A percentile compares a stretch with the other conserved stretches of the same genome.
phyloP scores from a whole-genome alignment of 306 rosid species.

The Phaseolus lunatus region DNA sequence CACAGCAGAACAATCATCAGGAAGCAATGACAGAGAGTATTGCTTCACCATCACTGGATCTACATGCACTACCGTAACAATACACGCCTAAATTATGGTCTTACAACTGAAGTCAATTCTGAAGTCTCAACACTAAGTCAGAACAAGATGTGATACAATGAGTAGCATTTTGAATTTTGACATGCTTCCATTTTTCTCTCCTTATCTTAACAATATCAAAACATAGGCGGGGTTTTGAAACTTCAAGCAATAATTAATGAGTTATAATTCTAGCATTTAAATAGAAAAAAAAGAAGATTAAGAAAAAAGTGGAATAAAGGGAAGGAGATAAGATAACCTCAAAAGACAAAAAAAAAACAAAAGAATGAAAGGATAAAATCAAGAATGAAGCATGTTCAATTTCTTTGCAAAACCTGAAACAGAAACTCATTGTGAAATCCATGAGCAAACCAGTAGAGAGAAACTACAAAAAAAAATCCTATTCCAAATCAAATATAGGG shows the following conservation, averaged over 20 bases:
- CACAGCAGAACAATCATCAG: slow-evolving; percentile 35
- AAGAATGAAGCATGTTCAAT: neutral
- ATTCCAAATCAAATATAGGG: neutral
- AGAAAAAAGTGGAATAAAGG: neutral
- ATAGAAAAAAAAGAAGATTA: neutral
- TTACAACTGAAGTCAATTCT: neutral
- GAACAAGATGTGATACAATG: neutral
- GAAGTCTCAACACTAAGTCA: neutral
- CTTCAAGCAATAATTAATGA: slow-evolving; percentile 4
- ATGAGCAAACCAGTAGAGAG: neutral
- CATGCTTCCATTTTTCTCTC: neutral
- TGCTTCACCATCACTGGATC: slow-evolving; percentile 26
- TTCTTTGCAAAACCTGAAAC: slow-evolving; percentile 2
- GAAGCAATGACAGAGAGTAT: slow-evolving; percentile 1
- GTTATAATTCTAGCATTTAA: neutral
- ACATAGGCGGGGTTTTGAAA: neutral
- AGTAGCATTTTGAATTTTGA: slow-evolving; percentile 7
- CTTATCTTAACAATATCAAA: neutral
- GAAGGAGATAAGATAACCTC: neutral
- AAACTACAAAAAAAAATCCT: neutral
- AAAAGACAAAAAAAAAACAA: neutral
- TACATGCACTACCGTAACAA: slow-evolving; percentile 26
- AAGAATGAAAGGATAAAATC: neutral
- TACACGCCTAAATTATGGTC: slow-evolving; percentile 16
- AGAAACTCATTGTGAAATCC: slow-evolving; percentile 3